Evolutionary conservation across 371 early-diverging fungal species (phyloP).

Genomic region (Paraphysoderma sedebokerense): DNA sequence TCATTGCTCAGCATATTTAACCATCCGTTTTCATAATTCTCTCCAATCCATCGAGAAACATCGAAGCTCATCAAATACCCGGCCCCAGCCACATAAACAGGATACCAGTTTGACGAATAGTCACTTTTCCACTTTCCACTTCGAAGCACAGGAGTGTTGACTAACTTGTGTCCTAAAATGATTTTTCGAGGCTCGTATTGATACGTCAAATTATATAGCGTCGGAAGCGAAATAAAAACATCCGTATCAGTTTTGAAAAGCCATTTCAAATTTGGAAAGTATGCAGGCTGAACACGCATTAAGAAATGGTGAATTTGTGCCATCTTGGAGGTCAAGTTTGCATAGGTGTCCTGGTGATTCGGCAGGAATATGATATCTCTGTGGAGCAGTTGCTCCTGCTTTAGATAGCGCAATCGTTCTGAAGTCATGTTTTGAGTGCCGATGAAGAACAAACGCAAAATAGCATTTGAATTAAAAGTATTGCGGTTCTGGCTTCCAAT

Average conservation of each 20-base stretch:
- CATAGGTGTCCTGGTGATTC: not conserved
- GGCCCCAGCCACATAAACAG: not conserved
- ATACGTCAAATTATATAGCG: not conserved
- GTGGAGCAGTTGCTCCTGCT: too few species aligned
- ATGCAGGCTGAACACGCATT: not conserved
- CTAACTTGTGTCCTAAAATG: not conserved
- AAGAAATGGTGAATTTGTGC: not conserved
- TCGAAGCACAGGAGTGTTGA: too few species aligned
- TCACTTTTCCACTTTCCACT: too few species aligned
- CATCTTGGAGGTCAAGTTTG: not conserved
- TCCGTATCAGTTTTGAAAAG: conserved; percentile 1
- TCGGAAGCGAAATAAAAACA: not conserved
- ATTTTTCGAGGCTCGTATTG: not conserved
- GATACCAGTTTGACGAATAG: too few species aligned
- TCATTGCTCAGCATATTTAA: not conserved
- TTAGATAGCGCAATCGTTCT: too few species aligned
- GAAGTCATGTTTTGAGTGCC: too few species aligned
- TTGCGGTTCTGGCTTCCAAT: too few species aligned
- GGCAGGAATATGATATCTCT: too few species aligned
- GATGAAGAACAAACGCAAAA: too few species aligned
- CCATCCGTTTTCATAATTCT: not conserved
- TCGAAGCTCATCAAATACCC: not conserved
- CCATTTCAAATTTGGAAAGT: not conserved
- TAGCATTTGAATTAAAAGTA: too few species aligned
- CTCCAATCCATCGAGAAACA: not conserved